phyloP scores from a whole-genome alignment of 192 early-diverging fungal genomes.

The Coemansia reversa region DNA sequence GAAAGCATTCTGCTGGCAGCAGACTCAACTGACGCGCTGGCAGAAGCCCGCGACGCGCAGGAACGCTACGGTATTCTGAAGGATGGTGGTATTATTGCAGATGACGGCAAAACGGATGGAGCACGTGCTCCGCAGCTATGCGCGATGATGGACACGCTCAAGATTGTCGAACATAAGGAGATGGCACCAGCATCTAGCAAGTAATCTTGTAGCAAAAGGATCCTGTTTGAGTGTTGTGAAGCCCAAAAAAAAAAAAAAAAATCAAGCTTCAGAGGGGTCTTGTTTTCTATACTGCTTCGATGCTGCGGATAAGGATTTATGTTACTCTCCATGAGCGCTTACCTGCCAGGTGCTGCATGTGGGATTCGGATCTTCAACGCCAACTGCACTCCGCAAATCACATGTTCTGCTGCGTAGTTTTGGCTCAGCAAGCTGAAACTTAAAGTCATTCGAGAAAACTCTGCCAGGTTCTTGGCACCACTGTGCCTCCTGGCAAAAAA shows the following conservation, averaged over 20 bases:
- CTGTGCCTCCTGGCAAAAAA: neutral
- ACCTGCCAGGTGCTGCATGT: no score
- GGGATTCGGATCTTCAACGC: no score
- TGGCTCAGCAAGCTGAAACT: no score
- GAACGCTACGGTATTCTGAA: slow-evolving; percentile 25
- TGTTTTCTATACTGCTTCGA: no score
- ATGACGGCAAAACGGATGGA: neutral
- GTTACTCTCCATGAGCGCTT: no score
- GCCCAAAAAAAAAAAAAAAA: neutral
- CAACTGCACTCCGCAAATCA: no score
- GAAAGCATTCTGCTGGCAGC: slow-evolving; percentile 67
- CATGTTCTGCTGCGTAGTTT: no score
- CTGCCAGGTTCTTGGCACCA: no score
- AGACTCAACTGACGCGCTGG: slow-evolving; percentile 35
- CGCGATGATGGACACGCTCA: slow-evolving; percentile 12
- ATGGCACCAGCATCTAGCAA: neutral
- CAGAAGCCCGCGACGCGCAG: slow-evolving; percentile 46
- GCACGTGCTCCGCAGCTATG: neutral
- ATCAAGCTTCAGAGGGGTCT: no score
- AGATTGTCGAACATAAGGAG: slow-evolving; percentile 11
- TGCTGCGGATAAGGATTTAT: no score
- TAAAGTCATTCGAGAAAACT: no score
- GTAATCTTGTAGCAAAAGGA: no score
- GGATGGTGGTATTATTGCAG: slow-evolving; percentile 2
- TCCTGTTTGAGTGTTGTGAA: neutral